phyloP scores from a whole-genome alignment of 75 land plant genomes.

The Adiantum capillusveneris region DNA sequence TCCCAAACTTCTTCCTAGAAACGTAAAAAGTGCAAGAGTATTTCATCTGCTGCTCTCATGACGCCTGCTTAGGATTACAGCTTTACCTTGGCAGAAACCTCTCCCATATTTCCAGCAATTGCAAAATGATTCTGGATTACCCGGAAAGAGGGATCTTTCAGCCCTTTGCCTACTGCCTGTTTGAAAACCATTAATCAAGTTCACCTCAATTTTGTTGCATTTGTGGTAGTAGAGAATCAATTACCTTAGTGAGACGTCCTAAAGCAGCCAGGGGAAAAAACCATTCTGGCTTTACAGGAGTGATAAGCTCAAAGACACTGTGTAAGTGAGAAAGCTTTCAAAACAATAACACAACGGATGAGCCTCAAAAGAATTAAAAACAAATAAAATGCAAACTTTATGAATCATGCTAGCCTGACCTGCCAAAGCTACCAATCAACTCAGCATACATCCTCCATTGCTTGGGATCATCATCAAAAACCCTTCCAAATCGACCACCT shows the following conservation, averaged over 20 bases:
- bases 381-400: background rate
- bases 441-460: conserved; percentile 99
- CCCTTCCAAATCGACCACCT: conserved; percentile 95
- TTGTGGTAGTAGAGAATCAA: background rate
- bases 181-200: conserved; percentile 2
- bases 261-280: conserved; percentile 90
- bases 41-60: background rate
- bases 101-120: conserved; percentile 83
- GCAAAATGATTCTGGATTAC: conserved; percentile 99
- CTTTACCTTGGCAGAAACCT: conserved; percentile 87
- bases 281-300: conserved; percentile 68
- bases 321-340: conserved; percentile 10
- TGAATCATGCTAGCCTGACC: conserved; percentile 35
- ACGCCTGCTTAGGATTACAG: background rate
- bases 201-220: background rate
- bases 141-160: conserved; percentile 93
- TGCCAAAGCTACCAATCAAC: conserved; percentile 93
- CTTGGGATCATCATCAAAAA: conserved; percentile 99
- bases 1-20: conserved; percentile 99
- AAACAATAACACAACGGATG: too few relatives aligned
- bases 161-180: conserved; percentile 91
- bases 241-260: conserved; percentile 93
- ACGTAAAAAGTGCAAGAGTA: background rate
- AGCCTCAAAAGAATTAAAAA: background rate
- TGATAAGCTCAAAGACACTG: conserved; percentile 93